phyloP scores from a whole-genome alignment of 2,329 filamentous ascomycete genomes.

The Metarhizium guizhouense region DNA sequence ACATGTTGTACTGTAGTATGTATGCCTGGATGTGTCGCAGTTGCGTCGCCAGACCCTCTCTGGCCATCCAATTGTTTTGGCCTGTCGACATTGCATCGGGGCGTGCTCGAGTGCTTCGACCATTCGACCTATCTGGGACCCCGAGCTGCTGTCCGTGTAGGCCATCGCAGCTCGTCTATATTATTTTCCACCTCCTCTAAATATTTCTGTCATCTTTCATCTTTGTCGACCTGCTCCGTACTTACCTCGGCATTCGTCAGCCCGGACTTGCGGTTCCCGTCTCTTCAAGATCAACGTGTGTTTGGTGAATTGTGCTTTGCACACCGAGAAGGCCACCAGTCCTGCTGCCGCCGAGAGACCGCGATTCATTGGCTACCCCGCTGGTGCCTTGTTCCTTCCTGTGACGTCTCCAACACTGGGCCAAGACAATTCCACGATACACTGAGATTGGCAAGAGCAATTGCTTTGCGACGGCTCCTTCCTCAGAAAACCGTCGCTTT shows the following conservation, averaged over 20 bases:
- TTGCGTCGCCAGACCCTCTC: background rate
- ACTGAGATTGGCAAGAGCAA: background rate
- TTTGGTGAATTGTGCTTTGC: background rate
- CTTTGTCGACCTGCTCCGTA: background rate
- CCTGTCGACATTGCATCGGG: background rate
- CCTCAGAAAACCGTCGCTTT: background rate
- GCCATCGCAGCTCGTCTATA: background rate
- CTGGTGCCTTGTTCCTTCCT: background rate
- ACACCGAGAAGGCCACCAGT: background rate
- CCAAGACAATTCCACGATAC: background rate
- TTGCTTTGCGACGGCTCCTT: background rate
- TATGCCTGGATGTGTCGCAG: background rate
- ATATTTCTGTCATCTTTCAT: background rate
- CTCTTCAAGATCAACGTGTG: background rate
- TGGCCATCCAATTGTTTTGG: background rate
- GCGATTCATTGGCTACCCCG: background rate
- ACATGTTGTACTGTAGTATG: background rate
- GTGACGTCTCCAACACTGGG: background rate
- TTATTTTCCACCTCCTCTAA: slow-evolving; percentile 1
- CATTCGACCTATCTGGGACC: background rate
- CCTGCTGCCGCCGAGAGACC: background rate
- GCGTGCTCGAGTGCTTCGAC: background rate
- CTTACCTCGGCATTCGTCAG: background rate
- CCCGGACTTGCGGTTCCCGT: background rate
- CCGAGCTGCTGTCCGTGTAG: background rate